phyloP scores from a whole-genome alignment of 768 basidiomycete genomes.

The Multifurca ochricompacta region DNA sequence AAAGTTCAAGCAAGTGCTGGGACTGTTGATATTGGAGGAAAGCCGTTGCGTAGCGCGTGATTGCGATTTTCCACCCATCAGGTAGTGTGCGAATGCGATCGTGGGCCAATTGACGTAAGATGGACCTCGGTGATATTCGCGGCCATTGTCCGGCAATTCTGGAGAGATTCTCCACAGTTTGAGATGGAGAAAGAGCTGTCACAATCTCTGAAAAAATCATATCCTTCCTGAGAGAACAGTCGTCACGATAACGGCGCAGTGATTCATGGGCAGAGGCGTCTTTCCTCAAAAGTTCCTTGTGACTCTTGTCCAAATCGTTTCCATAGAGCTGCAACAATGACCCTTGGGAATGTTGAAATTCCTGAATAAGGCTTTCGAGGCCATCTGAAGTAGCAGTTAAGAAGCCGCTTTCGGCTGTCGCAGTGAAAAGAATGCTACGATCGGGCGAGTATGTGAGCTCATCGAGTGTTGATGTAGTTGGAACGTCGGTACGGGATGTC shows the following conservation, averaged over 20 bases:
- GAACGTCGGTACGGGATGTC: neutral
- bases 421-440: neutral
- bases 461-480: too few species aligned
- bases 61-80: neutral
- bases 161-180: neutral
- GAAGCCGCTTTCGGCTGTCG: neutral
- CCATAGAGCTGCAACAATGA: neutral
- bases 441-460: neutral
- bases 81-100: conserved; percentile 12
- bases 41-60: neutral
- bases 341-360: neutral
- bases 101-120: conserved; percentile 20
- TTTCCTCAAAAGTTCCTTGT: neutral
- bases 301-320: neutral
- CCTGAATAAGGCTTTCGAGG: neutral
- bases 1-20: neutral
- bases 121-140: conserved; percentile 2
- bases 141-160: conserved; percentile 4
- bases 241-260: neutral
- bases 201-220: neutral
- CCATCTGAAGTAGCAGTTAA: neutral
- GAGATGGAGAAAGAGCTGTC: neutral
- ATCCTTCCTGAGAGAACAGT: neutral
- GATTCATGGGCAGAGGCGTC: neutral
- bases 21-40: conserved; percentile 9